phyloP scores from a whole-genome alignment of 345 rosid species.

The Linum tenue region DNA sequence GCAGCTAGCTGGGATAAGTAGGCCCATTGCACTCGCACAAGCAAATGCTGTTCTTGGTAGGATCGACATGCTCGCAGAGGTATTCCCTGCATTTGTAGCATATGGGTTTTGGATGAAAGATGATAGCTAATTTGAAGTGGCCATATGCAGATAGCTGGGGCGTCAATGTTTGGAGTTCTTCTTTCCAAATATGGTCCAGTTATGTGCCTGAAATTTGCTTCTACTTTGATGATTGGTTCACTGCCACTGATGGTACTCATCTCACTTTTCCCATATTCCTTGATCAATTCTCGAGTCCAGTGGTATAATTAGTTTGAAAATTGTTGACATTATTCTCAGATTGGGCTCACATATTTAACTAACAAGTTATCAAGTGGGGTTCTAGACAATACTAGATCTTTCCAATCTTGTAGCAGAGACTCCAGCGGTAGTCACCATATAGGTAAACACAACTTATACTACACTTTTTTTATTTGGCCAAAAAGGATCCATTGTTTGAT shows the following conservation, averaged over 20 bases:
- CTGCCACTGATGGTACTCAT: conserved; percentile 64
- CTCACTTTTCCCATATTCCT: conserved; percentile 9
- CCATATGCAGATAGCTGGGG: conserved; percentile 64
- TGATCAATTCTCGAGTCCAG: conserved; percentile 1
- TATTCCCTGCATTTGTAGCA: conserved; percentile 14
- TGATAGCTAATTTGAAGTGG: too few species aligned
- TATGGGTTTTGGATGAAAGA: too few species aligned
- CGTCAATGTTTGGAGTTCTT: conserved; percentile 71
- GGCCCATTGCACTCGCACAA: conserved; percentile 84
- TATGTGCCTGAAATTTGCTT: conserved; percentile 77
- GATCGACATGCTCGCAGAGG: conserved; percentile 91
- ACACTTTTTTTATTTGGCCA: neutral
- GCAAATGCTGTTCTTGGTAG: conserved; percentile 89
- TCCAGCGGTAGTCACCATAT: conserved; percentile 22
- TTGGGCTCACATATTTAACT: conserved; percentile 61
- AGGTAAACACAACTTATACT: conserved; percentile 31
- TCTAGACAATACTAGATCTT: conserved; percentile 68
- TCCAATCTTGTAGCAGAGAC: conserved; percentile 34
- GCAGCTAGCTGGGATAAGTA: conserved; percentile 82
- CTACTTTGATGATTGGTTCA: conserved; percentile 55
- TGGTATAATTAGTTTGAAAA: conserved; percentile 9
- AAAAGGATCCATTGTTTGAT: conserved; percentile 1
- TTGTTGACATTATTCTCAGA: conserved; percentile 28
- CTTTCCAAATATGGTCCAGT: conserved; percentile 68
- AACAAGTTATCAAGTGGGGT: conserved; percentile 78